These are phyloP conservation scores for Auxenochlorella protothecoides DNA, from an alignment of 139 green algal genomes.

Conservation along the genomic window DNA sequence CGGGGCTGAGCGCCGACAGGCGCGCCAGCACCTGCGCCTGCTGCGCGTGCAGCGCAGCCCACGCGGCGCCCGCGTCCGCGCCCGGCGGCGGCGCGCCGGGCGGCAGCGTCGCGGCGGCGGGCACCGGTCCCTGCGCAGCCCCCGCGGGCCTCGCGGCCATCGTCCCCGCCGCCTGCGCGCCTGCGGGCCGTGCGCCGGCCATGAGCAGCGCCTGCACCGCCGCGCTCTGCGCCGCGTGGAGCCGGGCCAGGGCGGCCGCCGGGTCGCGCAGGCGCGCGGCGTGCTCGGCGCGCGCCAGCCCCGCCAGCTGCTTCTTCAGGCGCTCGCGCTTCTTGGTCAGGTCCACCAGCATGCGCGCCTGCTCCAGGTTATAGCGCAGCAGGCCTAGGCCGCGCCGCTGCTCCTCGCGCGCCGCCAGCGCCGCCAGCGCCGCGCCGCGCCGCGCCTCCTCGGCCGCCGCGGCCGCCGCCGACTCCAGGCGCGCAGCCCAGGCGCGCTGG, in stretches of 20 bases:
- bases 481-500: conserved; percentile 1
- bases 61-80: no score
- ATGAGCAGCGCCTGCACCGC: background rate
- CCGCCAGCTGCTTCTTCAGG: conserved; percentile 23
- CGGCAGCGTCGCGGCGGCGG: no score
- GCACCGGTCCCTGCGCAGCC: background rate
- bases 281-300: background rate
- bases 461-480: background rate
- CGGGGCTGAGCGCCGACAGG: no score
- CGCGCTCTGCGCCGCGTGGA: conserved; percentile 3
- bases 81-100: no score
- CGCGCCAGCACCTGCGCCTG: no score
- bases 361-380: conserved; percentile 38
- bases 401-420: conserved; percentile 16
- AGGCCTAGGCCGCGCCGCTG: conserved; percentile 14
- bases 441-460: background rate
- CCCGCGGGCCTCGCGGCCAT: background rate
- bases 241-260: background rate
- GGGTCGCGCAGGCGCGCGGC: background rate
- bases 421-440: conserved; percentile 5
- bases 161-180: background rate
- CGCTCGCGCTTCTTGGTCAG: conserved; percentile 30
- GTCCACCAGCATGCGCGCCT: conserved; percentile 37
- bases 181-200: background rate
- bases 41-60: no score